phyloP scores from a whole-genome alignment of 2,329 filamentous ascomycete species.

The Hypoxylon sp. region DNA sequence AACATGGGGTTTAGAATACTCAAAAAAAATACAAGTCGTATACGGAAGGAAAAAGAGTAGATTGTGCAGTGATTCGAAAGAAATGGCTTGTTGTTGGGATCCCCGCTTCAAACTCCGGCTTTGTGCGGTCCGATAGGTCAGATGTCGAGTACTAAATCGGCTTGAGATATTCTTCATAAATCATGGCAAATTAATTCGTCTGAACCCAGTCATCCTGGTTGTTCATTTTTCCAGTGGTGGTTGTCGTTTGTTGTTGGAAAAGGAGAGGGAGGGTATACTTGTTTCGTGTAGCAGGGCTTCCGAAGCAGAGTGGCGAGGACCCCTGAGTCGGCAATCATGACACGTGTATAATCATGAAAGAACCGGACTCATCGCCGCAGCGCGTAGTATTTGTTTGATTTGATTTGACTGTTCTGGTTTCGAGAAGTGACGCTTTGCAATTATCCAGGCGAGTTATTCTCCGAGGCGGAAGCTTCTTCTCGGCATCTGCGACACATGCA shows the following conservation, averaged over 20 bases:
- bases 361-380: slow-evolving; percentile 31
- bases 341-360: slow-evolving; percentile 42
- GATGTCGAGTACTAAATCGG: background rate
- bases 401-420: too few relatives aligned
- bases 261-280: slow-evolving; percentile 9
- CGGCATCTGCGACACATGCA: slow-evolving; percentile 88
- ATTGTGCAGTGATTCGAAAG: slow-evolving; percentile 15
- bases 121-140: slow-evolving; percentile 10
- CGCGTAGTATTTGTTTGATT: too few relatives aligned
- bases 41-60: slow-evolving; percentile 38
- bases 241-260: background rate
- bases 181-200: slow-evolving; percentile 1
- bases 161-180: slow-evolving; percentile 1
- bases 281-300: slow-evolving; percentile 9
- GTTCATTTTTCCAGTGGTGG: background rate
- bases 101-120: slow-evolving; percentile 13
- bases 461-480: slow-evolving; percentile 65
- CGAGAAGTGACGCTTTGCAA: too few relatives aligned
- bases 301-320: slow-evolving; percentile 18
- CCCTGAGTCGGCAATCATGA: slow-evolving; percentile 38
- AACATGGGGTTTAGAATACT: slow-evolving; percentile 14
- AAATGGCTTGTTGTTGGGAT: slow-evolving; percentile 19
- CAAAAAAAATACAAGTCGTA: slow-evolving; percentile 38
- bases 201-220: slow-evolving; percentile 8
- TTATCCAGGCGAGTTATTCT: slow-evolving; percentile 30